Evolutionary conservation across 768 basidiomycete genomes (phyloP).

Genomic region (Imleria badia): DNA sequence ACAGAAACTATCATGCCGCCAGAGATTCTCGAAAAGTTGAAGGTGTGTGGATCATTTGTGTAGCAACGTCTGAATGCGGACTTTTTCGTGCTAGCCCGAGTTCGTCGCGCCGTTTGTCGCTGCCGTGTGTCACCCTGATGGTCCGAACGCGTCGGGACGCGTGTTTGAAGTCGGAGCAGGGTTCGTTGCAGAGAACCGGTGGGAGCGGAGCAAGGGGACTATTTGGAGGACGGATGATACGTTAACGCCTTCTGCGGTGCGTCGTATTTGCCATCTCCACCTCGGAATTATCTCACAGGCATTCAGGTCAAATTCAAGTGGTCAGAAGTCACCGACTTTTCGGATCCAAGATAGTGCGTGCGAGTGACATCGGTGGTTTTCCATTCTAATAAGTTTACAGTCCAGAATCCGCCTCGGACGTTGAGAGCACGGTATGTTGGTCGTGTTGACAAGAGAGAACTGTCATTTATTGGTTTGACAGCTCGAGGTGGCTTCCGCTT

Average conservation of each 20-base stretch:
- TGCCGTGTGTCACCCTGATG: slow-evolving; percentile 84
- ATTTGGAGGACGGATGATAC: slow-evolving; percentile 87
- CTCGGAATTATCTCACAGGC: neutral
- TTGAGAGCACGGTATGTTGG: slow-evolving; percentile 51
- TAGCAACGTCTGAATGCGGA: neutral
- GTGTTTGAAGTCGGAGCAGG: slow-evolving; percentile 95
- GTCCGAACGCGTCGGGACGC: slow-evolving; percentile 73
- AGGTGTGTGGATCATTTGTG: slow-evolving; percentile 39
- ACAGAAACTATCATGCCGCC: slow-evolving; percentile 94
- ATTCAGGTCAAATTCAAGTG: slow-evolving; percentile 78
- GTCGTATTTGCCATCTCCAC: slow-evolving; percentile 13
- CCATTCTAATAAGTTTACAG: slow-evolving; percentile 37
- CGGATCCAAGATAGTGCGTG: slow-evolving; percentile 64
- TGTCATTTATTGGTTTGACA: slow-evolving; percentile 30
- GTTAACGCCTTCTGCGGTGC: slow-evolving; percentile 93
- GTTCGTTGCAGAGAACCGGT: slow-evolving; percentile 86
- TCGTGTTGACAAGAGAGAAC: neutral
- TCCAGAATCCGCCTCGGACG: slow-evolving; percentile 63
- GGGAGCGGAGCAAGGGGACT: slow-evolving; percentile 86
- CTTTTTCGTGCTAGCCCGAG: slow-evolving; percentile 54
- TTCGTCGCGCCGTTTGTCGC: slow-evolving; percentile 91
- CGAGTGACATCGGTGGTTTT: neutral
- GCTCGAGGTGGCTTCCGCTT: slow-evolving; percentile 60
- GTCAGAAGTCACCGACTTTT: slow-evolving; percentile 79
- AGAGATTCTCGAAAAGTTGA: slow-evolving; percentile 87